phyloP scores from a whole-genome alignment of 805 yeast species.

The Cyberlindnera bimundalis region DNA sequence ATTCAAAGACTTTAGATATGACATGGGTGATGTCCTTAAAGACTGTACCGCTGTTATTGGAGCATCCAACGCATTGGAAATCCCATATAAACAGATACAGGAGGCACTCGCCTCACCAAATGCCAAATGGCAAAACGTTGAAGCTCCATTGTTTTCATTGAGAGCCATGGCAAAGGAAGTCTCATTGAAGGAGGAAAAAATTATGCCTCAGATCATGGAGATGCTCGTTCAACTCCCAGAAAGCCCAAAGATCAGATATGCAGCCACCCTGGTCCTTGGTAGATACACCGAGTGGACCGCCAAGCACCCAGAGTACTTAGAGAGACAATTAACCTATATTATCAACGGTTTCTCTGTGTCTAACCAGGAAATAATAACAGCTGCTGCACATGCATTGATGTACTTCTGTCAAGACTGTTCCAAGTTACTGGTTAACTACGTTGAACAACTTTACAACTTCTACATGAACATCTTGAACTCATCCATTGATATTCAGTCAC shows the following conservation, averaged over 20 bases:
- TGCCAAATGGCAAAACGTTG: slow-evolving; percentile 73
- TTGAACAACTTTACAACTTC: slow-evolving; percentile 73
- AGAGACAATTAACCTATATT: slow-evolving; percentile 80
- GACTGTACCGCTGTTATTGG: slow-evolving; percentile 94
- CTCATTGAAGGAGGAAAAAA: slow-evolving; percentile 55
- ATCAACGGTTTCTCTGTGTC: slow-evolving; percentile 61
- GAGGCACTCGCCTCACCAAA: slow-evolving; percentile 30
- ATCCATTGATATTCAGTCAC: slow-evolving; percentile 60
- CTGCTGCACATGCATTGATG: slow-evolving; percentile 92
- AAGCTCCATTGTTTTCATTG: slow-evolving; percentile 85
- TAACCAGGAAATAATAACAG: slow-evolving; percentile 52
- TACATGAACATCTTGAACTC: slow-evolving; percentile 52
- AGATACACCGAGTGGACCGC: slow-evolving; percentile 95
- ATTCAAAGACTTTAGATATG: slow-evolving; percentile 90
- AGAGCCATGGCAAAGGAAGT: slow-evolving; percentile 95
- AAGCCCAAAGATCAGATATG: slow-evolving; percentile 82
- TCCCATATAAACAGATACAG: slow-evolving; percentile 65
- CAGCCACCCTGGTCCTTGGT: slow-evolving; percentile 92
- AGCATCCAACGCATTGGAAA: slow-evolving; percentile 58
- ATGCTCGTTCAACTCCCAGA: slow-evolving; percentile 70
- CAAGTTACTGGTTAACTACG: slow-evolving; percentile 52
- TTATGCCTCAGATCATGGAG: slow-evolving; percentile 76
- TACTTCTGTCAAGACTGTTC: slow-evolving; percentile 93
- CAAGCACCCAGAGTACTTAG: slow-evolving; percentile 76
- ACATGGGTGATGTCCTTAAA: slow-evolving; percentile 96